phyloP scores from a whole-genome alignment of 1,284 basidiomycete species.

The Testicularia cyperi region DNA sequence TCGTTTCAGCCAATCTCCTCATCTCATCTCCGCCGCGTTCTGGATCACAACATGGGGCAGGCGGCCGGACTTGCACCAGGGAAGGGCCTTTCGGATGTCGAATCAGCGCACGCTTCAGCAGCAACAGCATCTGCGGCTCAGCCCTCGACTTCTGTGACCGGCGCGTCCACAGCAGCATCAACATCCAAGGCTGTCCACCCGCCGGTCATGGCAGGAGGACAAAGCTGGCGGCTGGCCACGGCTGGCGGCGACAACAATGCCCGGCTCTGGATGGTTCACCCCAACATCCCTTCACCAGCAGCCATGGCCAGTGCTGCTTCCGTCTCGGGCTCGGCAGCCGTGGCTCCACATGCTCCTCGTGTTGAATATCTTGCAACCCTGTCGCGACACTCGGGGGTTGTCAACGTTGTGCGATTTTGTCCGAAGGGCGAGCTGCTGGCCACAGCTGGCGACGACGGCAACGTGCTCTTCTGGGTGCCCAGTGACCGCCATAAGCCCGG shows the following conservation, averaged over 20 bases:
- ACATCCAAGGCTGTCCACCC: slow-evolving; percentile 32
- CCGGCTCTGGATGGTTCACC: slow-evolving; percentile 63
- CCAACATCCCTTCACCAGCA: slow-evolving; percentile 59
- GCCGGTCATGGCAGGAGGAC: slow-evolving; percentile 59
- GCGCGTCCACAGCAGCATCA: slow-evolving; percentile 10
- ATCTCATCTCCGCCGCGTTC: slow-evolving; percentile 46
- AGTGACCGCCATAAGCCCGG: slow-evolving; percentile 67
- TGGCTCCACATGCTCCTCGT: slow-evolving; percentile 66
- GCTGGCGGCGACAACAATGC: slow-evolving; percentile 97
- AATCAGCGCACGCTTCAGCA: slow-evolving; percentile 2
- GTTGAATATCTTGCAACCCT: slow-evolving; percentile 95
- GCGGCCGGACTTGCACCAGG: slow-evolving; percentile 53
- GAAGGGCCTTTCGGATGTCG: slow-evolving; percentile 35
- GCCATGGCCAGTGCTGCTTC: slow-evolving; percentile 65
- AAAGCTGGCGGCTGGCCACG: slow-evolving; percentile 83
- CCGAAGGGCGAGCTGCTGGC: slow-evolving; percentile 64
- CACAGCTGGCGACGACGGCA: slow-evolving; percentile 75
- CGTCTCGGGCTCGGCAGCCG: slow-evolving; percentile 67
- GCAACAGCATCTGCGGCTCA: slow-evolving; percentile 4
- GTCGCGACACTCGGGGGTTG: slow-evolving; percentile 85
- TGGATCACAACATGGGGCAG: slow-evolving; percentile 57
- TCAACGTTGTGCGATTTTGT: slow-evolving; percentile 94
- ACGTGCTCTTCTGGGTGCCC: slow-evolving; percentile 92
- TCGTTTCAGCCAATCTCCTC: slow-evolving; percentile 54
- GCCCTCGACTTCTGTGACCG: slow-evolving; percentile 2